These are phyloP conservation scores for Eucalyptus albens DNA, from an alignment of 345 rosid species.

Conservation along the genomic window DNA sequence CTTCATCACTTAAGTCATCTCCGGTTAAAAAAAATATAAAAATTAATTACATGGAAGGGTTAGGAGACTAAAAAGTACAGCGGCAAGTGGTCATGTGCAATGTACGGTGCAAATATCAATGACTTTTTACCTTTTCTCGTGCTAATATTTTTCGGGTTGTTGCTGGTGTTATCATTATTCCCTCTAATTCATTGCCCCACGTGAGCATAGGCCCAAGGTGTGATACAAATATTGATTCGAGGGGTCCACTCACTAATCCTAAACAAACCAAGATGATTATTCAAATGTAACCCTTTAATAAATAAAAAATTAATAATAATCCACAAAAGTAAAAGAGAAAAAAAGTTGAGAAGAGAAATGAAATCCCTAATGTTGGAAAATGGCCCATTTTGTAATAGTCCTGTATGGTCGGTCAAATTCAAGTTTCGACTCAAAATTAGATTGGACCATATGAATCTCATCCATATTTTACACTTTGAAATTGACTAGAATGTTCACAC, in stretches of 20 bases:
- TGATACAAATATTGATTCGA: not conserved
- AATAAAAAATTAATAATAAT: not conserved
- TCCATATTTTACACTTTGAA: not conserved
- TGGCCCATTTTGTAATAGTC: not conserved
- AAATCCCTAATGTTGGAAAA: not conserved
- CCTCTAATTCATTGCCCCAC: not conserved
- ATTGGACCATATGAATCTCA: not conserved
- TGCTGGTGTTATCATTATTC: not conserved
- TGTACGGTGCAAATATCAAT: not conserved
- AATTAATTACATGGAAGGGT: not conserved
- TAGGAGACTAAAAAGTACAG: not conserved
- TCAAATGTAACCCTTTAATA: not conserved
- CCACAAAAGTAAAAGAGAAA: not conserved
- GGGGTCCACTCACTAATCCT: not conserved
- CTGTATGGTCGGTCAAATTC: not conserved
- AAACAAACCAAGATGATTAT: not conserved
- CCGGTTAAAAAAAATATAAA: not conserved
- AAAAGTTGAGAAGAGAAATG: not conserved
- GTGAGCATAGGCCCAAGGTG: not conserved
- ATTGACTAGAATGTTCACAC: not conserved
- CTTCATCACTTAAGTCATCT: not conserved
- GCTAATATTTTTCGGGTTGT: not conserved
- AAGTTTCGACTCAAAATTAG: not conserved
- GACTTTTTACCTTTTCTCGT: not conserved
- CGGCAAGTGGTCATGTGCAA: not conserved